phyloP scores from a whole-genome alignment of 148 eudicot genomes.

The Fagopyrum tataricum region DNA sequence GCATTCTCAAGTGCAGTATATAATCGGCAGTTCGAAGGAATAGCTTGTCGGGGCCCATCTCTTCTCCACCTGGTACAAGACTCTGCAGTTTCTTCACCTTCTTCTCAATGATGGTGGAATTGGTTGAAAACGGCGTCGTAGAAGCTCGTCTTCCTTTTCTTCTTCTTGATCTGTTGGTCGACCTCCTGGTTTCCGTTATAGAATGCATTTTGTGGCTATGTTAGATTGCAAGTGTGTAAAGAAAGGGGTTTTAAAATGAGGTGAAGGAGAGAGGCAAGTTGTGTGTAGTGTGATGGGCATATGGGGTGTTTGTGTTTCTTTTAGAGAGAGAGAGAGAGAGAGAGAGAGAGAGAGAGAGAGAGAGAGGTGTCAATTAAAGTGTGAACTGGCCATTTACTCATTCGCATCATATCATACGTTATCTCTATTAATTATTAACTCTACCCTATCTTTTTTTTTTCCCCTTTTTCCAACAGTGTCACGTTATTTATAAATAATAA shows the following conservation, averaged over 20 bases:
- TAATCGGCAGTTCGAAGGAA: constrained; percentile 44
- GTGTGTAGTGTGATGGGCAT: constrained; percentile 7
- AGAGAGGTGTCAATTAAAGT: constrained; percentile 10
- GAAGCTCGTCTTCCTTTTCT: not conserved
- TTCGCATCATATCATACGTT: no score
- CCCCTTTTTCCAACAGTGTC: not conserved
- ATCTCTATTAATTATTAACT: constrained; percentile 2
- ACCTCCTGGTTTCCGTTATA: not conserved
- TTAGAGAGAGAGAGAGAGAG: not conserved
- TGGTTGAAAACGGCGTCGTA: not conserved
- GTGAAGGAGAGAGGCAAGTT: not conserved
- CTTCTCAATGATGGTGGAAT: constrained; percentile 16
- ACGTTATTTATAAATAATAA: not conserved
- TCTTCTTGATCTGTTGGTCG: not conserved
- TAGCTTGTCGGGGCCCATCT: constrained; percentile 30
- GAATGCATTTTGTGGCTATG: not conserved
- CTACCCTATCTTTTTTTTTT: not conserved
- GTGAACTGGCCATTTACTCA: not conserved
- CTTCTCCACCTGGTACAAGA: constrained; percentile 46
- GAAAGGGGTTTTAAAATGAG: not conserved
- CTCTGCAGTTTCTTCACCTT: constrained; percentile 52
- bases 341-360: not conserved
- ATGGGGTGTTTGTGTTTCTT: constrained; percentile 3
- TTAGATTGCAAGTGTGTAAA: not conserved
- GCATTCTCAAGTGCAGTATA: constrained; percentile 49